Evolutionary conservation across 192 early-diverging fungal species (phyloP), one percentile per base, ranked within the genome.

Genomic region (Coemansia sp.): DNA sequence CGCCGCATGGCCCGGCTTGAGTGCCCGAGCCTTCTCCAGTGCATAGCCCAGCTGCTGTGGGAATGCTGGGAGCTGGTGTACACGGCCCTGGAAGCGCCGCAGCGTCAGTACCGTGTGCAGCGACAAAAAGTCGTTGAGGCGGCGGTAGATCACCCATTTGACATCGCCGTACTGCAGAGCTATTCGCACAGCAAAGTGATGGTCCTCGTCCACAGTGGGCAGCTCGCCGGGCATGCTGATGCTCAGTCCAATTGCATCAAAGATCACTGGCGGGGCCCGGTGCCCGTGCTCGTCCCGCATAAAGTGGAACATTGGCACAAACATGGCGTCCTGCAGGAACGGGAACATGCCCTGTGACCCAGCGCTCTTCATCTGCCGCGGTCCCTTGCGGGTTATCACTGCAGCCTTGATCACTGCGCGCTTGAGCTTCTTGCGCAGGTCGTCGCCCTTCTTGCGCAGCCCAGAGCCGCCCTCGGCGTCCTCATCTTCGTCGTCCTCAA

Each of bases 111-210:
- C 69, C 18, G 82, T 68, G 54, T 87, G 82, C 29, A 89, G 55
- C 13, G 64, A 53, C n/a, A 81, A 60, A 56, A 89, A 86, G 47
- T 89, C 84, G 33, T 78, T 60, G 20, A 84, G 70, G 0, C 79
- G 72, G 13, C 81, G 74, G 20, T 73, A 59, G 20, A 87, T 78
- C 12, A 85, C 83, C 87, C 87, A 89, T 59, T 85, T 86, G 35
- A 82, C 62, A 38, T 87, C 85, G 10, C 87, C 87, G 47, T 89
- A 89, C 52, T 82, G 74, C 14, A 86, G 63, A 49, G 81, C 82
- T 30, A 88, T 82, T n/a, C 86, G 80, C 45, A 85, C 82, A 7
- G 75, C 54, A 46, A 71, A 78, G 40, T 82, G 79, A 30, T 79
- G 66, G 9, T 37, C 36, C 26, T 37, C 21, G 6, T 29, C 18